Evolutionary conservation across 1,284 basidiomycete species (phyloP).

Genomic region (Sanghuangporus sanghuang): DNA sequence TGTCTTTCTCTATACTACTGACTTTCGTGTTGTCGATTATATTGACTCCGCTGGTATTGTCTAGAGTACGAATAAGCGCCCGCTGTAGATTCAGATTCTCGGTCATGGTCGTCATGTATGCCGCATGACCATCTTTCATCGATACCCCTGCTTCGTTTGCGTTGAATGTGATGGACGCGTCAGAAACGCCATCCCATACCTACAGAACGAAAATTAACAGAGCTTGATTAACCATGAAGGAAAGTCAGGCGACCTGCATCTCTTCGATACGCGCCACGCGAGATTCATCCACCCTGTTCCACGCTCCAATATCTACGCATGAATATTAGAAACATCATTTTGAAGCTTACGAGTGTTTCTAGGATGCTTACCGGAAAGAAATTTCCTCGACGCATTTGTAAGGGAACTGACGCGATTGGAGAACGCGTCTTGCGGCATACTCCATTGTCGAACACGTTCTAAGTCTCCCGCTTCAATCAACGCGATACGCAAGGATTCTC

Average conservation of each 20-base stretch:
- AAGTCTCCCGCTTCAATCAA: conserved; percentile 81
- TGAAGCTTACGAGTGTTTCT: background rate
- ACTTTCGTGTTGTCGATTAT: conserved; percentile 69
- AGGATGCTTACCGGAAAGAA: conserved; percentile 59
- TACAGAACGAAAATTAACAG: conserved; percentile 26
- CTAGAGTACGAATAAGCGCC: conserved; percentile 61
- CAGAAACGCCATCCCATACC: conserved; percentile 89
- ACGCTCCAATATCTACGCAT: conserved; percentile 71
- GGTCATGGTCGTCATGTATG: conserved; percentile 73
- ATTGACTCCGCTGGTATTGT: conserved; percentile 38
- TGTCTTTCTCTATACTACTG: conserved; percentile 41
- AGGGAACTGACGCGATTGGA: conserved; percentile 90
- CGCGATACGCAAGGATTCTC: conserved; percentile 52
- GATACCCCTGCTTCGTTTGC: conserved; percentile 41
- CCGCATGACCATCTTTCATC: conserved; percentile 21
- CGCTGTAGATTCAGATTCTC: conserved; percentile 91
- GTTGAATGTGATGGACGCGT: conserved; percentile 72
- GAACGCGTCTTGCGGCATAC: conserved; percentile 48
- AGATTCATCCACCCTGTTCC: conserved; percentile 69
- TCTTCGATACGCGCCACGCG: conserved; percentile 74
- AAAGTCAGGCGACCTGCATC: conserved; percentile 56
- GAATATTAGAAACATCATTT: background rate
- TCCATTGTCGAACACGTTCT: conserved; percentile 66
- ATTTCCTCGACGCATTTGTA: conserved; percentile 76
- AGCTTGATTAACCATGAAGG: background rate